Percentiles rank a stretch among this genome's conserved stretches.
Conservation (phyloP, 345 rosid species). For the Rhizophora mangle region DNA sequence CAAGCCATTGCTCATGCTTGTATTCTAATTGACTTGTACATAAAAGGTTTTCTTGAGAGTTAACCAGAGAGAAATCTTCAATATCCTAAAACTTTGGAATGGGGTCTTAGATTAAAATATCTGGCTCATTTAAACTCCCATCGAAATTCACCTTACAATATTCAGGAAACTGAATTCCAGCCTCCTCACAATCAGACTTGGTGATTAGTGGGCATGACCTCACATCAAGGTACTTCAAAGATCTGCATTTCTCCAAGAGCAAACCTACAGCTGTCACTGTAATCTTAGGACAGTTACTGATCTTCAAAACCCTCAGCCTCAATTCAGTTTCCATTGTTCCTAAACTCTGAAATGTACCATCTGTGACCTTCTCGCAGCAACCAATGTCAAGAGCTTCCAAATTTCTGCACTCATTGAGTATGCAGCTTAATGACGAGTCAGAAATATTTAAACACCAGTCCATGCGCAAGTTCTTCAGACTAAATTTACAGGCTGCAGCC, state of each 20-base stretch:
- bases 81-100: constrained; percentile 3
- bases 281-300: constrained; percentile 71
- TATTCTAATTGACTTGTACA: constrained; percentile 10
- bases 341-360: constrained; percentile 53
- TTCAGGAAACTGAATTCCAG: constrained; percentile 65
- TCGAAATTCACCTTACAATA: constrained; percentile 74
- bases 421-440: constrained; percentile 60
- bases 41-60: not conserved
- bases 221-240: constrained; percentile 74
- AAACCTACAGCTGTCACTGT: constrained; percentile 60
- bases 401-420: constrained; percentile 61
- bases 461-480: constrained; percentile 79
- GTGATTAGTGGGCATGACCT: constrained; percentile 79
- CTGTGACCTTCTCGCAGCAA: constrained; percentile 85
- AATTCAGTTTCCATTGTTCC: constrained; percentile 31
- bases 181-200: constrained; percentile 70
- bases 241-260: constrained; percentile 62
- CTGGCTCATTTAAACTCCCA: constrained; percentile 66
- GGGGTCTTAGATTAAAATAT: constrained; percentile 41
- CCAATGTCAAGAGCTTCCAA: constrained; percentile 87
- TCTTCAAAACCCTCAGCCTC: constrained; percentile 64
- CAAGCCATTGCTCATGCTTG: constrained; percentile 14
- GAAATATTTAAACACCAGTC: constrained; percentile 87
- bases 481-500: constrained; percentile 56
- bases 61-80: not conserved